A percentile compares a stretch with the other conserved stretches of the same genome.
These are phyloP conservation scores for Dactylellina sp. DNA, from an alignment of 2,329 filamentous ascomycete species.

Conservation along the genomic window DNA sequence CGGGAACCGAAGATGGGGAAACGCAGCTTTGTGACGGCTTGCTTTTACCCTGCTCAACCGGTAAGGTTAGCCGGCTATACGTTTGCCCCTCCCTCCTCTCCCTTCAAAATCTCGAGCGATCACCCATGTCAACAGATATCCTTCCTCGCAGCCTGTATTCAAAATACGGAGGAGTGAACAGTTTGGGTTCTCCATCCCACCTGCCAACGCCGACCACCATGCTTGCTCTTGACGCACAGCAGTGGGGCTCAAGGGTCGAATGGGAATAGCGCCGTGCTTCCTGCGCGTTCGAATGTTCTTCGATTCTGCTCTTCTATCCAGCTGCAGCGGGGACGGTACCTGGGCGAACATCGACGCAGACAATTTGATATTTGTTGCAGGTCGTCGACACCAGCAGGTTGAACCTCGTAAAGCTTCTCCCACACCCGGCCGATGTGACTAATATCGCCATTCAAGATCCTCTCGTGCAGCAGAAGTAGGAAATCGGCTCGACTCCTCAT, in stretches of 20 bases:
- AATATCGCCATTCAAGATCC: constrained; percentile 25
- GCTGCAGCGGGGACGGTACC: constrained; percentile 15
- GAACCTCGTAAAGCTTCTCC: constrained; percentile 53
- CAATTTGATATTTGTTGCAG: constrained; percentile 39
- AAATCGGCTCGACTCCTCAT: not conserved
- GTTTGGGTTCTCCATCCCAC: constrained; percentile 44
- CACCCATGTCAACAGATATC: constrained; percentile 32
- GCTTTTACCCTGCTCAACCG: constrained; percentile 52
- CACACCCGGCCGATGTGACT: constrained; percentile 37
- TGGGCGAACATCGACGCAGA: constrained; percentile 19
- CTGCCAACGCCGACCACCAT: constrained; percentile 49
- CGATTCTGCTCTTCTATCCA: constrained; percentile 29
- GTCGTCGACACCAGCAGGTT: constrained; percentile 28
- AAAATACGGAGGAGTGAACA: constrained; percentile 33
- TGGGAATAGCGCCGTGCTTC: constrained; percentile 50
- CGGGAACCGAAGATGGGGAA: constrained; percentile 17
- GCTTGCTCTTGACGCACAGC: constrained; percentile 52
- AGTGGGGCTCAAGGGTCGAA: constrained; percentile 42
- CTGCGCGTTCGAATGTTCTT: constrained; percentile 47
- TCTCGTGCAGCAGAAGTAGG: constrained; percentile 1
- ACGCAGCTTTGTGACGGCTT: constrained; percentile 6
- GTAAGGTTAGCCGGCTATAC: constrained; percentile 54
- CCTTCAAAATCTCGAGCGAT: constrained; percentile 23
- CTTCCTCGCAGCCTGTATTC: constrained; percentile 24
- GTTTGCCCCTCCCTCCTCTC: constrained; percentile 45